Percentiles rank a stretch among this genome's conserved stretches.
Evolutionary conservation across 805 yeast species (phyloP).

Genomic region (Aciculoconidium aculeatum): DNA sequence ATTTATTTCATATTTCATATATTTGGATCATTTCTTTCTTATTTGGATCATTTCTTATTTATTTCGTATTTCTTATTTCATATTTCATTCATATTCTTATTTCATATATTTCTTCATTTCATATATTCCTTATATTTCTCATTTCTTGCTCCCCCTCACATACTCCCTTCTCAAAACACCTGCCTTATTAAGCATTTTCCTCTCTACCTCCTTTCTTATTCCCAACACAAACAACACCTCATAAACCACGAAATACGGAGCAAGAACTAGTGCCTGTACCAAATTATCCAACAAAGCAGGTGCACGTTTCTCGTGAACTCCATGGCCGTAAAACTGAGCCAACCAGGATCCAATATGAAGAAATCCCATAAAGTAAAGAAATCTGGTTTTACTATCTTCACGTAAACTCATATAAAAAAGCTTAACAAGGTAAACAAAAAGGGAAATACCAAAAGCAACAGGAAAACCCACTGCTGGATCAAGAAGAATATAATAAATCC

Average conservation of each 20-base stretch:
- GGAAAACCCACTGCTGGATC: constrained; percentile 41
- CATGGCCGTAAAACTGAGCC: constrained; percentile 86
- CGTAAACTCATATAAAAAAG: no score
- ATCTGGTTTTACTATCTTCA: no score
- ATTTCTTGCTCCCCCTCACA: constrained; percentile 1
- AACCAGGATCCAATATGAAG: constrained; percentile 63
- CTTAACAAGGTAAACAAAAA: constrained; percentile 19
- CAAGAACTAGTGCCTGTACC: constrained; percentile 79
- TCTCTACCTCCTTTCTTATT: constrained; percentile 44
- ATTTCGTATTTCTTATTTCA: no score
- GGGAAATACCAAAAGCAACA: constrained; percentile 17
- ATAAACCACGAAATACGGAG: constrained; percentile 83
- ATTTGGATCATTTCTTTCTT: background rate
- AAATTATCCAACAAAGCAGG: constrained; percentile 86
- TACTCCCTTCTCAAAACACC: constrained; percentile 32
- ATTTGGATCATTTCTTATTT: background rate
- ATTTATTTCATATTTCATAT: background rate
- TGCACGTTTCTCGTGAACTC: constrained; percentile 67
- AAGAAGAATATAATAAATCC: constrained; percentile 52
- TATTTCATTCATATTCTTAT: no score
- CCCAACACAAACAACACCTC: constrained; percentile 74
- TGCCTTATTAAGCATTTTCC: constrained; percentile 43
- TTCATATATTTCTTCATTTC: background rate
- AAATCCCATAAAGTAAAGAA: no score
- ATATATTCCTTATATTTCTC: background rate